A percentile compares a stretch with the other conserved stretches of the same genome.
phyloP scores from a whole-genome alignment of 192 early-diverging fungal genomes.

The Coemansia sp. region DNA sequence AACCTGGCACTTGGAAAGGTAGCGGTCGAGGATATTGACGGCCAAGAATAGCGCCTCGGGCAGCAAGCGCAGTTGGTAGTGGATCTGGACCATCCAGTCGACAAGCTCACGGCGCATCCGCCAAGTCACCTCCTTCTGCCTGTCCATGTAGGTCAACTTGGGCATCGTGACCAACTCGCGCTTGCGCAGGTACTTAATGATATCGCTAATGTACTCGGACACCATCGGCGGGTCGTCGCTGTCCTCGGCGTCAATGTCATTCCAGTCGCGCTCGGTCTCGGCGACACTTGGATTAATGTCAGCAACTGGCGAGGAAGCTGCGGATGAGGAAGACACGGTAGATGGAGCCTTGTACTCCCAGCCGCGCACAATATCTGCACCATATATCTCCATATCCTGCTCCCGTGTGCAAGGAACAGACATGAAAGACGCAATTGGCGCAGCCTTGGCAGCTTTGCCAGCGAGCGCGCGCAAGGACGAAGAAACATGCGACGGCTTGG shows the following conservation, averaged over 20 bases:
- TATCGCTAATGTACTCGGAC: no score
- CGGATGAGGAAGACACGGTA: no score
- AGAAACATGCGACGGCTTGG: constrained; percentile 39
- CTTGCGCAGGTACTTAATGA: no score
- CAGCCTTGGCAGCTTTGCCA: constrained; percentile 18
- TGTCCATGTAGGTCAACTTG: no score
- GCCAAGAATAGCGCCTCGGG: constrained; percentile 94
- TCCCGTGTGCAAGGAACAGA: no score
- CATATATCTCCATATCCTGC: no score
- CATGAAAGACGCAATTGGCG: no score
- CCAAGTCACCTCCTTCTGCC: no score
- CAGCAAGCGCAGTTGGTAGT: constrained; percentile 86
- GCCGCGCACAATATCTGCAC: no score
- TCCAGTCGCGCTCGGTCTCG: constrained; percentile 55
- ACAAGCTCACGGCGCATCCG: constrained; percentile 93
- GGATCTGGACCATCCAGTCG: constrained; percentile 95
- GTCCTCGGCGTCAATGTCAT: constrained; percentile 83
- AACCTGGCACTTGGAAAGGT: constrained; percentile 86
- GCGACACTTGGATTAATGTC: background rate
- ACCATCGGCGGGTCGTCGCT: constrained; percentile 88
- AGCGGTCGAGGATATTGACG: constrained; percentile 95
- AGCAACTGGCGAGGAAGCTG: constrained; percentile 5
- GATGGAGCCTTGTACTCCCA: no score
- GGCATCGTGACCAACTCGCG: no score
- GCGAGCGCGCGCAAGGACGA: constrained; percentile 20